These are phyloP conservation scores for Marasmius fiardii DNA, from an alignment of 1,284 basidiomycete species.

Conservation along the genomic window DNA sequence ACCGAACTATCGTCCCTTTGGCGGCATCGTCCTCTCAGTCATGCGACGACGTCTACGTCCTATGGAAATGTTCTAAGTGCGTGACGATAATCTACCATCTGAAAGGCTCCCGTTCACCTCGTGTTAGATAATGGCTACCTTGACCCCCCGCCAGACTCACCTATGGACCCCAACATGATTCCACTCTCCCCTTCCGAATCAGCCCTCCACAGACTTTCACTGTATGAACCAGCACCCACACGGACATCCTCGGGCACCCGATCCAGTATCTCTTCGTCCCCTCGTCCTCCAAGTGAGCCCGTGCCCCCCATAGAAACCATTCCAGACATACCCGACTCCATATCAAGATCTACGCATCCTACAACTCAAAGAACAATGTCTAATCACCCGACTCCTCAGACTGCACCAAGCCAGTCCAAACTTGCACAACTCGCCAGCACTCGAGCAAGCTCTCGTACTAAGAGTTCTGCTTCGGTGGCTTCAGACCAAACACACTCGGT, in stretches of 20 bases:
- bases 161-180: slow-evolving; percentile 56
- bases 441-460: slow-evolving; percentile 42
- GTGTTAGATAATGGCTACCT: slow-evolving; percentile 5
- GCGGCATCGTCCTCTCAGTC: slow-evolving; percentile 37
- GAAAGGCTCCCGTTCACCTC: not conserved
- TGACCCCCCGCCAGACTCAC: slow-evolving; percentile 8
- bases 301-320: slow-evolving; percentile 46
- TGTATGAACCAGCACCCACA: slow-evolving; percentile 53
- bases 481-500: slow-evolving; percentile 51
- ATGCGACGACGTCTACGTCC: slow-evolving; percentile 49
- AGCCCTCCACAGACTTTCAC: slow-evolving; percentile 68
- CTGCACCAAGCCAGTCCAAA: slow-evolving; percentile 10
- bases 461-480: slow-evolving; percentile 46
- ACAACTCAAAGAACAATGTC: slow-evolving; percentile 60
- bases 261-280: slow-evolving; percentile 30
- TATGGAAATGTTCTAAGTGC: slow-evolving; percentile 62
- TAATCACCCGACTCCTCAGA: slow-evolving; percentile 49
- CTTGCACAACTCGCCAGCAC: slow-evolving; percentile 12
- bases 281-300: slow-evolving; percentile 35
- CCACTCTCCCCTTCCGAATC: slow-evolving; percentile 64
- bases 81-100: slow-evolving; percentile 17
- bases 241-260: slow-evolving; percentile 42
- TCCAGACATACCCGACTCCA: slow-evolving; percentile 54
- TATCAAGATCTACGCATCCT: slow-evolving; percentile 37
- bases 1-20: slow-evolving; percentile 52